Percentiles rank a stretch among this genome's conserved stretches.
These are phyloP conservation scores for Lunularia cruciata DNA, from an alignment of 225 moss, liverwort and hornwort species.

Conservation along the genomic window DNA sequence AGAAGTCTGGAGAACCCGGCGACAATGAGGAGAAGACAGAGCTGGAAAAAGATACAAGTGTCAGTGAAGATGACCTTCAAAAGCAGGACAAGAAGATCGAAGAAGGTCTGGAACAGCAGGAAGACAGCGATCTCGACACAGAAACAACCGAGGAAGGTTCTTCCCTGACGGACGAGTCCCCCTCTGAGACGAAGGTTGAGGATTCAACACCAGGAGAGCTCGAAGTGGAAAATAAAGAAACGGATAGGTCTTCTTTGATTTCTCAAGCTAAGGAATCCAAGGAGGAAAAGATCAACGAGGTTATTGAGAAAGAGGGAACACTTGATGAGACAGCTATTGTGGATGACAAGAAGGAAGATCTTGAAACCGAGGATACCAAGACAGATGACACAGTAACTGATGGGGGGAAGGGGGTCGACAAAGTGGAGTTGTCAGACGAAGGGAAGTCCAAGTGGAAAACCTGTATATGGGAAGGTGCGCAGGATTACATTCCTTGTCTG, in stretches of 20 bases:
- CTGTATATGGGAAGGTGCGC: slow-evolving; percentile 54
- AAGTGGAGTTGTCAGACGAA: slow-evolving; percentile 30
- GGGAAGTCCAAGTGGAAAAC: slow-evolving; percentile 49
- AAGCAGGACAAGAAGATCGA: slow-evolving; percentile 19
- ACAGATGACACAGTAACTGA: slow-evolving; percentile 3
- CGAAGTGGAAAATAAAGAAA: slow-evolving; percentile 53
- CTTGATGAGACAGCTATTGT: slow-evolving; percentile 38
- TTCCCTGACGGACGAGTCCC: background rate
- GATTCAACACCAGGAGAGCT: slow-evolving; percentile 49
- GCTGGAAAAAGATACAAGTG: background rate
- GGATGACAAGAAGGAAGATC: slow-evolving; percentile 17
- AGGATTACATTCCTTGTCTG: slow-evolving; percentile 69
- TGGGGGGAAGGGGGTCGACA: background rate
- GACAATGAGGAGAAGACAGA: background rate
- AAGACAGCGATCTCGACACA: background rate
- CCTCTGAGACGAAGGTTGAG: background rate
- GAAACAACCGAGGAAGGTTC: slow-evolving; percentile 1
- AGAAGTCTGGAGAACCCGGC: slow-evolving; percentile 17
- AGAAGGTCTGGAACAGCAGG: slow-evolving; percentile 4
- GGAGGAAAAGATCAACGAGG: slow-evolving; percentile 57
- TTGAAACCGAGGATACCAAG: background rate
- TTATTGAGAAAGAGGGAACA: slow-evolving; percentile 36
- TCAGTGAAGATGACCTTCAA: slow-evolving; percentile 8
- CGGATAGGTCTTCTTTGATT: slow-evolving; percentile 45
- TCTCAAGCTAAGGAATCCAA: slow-evolving; percentile 70